Conservation (phyloP, 2,329 filamentous ascomycete species). For the Ceratocystis eucalypticola region DNA sequence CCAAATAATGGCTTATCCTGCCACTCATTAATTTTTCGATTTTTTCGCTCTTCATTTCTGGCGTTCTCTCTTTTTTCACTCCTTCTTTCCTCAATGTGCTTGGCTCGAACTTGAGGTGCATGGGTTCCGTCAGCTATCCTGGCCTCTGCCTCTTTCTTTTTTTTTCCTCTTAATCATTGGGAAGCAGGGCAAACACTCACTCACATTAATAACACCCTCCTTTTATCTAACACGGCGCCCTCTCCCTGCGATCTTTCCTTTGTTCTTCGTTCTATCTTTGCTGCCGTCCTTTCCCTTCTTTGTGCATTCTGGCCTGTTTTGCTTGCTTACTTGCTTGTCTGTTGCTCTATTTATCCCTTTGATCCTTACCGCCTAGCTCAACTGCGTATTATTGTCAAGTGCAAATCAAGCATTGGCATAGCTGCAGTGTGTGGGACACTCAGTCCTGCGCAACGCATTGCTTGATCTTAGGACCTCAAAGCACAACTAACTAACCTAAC, state of each 20-base stretch:
- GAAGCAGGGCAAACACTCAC: background rate
- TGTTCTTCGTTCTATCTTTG: background rate
- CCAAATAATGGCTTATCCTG: background rate
- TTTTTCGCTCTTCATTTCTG: background rate
- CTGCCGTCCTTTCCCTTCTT: background rate
- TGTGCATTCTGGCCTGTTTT: background rate
- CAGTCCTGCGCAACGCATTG: background rate
- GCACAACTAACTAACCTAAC: background rate
- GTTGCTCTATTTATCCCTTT: background rate
- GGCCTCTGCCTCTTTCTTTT: constrained; percentile 1
- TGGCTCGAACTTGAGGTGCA: background rate
- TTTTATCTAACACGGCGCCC: constrained; percentile 5
- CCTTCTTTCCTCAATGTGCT: background rate
- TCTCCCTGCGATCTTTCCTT: background rate
- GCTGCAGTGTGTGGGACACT: background rate
- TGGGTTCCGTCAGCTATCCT: background rate
- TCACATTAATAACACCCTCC: background rate
- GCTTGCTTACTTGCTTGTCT: background rate
- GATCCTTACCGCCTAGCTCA: background rate
- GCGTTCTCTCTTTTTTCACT: background rate
- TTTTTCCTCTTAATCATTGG: background rate
- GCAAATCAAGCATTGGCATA: background rate
- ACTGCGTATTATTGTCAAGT: background rate
- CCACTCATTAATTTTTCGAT: background rate
- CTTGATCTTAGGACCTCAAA: background rate